Base-by-base conservation (phyloP, 345 rosid genomes). In the Turnera subulata region DNA sequence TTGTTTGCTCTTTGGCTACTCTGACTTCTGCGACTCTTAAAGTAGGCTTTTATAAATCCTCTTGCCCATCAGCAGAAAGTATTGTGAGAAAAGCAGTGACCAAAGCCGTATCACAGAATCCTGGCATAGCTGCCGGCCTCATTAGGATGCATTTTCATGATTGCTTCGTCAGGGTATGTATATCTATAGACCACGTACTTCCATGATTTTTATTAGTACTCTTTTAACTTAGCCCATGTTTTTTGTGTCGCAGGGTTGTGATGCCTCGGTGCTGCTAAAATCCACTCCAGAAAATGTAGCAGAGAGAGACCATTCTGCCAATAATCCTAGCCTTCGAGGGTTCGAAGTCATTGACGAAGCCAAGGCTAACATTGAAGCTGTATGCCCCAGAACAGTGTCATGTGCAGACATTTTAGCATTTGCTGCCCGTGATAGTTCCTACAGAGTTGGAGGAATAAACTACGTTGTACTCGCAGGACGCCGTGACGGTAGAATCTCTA, bases 211-310 rank as follows among this genome's bases (percentile, higher is more conserved):
- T n/a, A n/a, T n/a, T n/a, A n/a, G n/a, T n/a, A n/a, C n/a, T n/a
- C n/a, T n/a, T n/a, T n/a, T 20, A 15, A 44, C 10, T 42, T 25
- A n/a, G n/a, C n/a, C n/a, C n/a, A n/a, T n/a, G n/a, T n/a, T n/a
- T n/a, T n/a, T n/a, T n/a, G n/a, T n/a, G n/a, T n/a, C n/a, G 49
- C 56, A 69, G 68, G 68, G 73, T 8, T 63, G 60, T n/a, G 73
- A 69, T 40, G 73, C 48, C 10, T 62, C 73, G 0, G 44, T 69
- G 46, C 73, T 69, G 20, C 38, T 62, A 6, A 51, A 62, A 4
- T 69, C 67, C 46, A 25, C 50, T 3, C 50, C 45, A 2, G 59
- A 46, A 11, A 57, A 45, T 38, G n/a, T n/a, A 18, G 53, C 68
- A 1, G 73, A 69, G 23, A 45, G 64, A 38, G 73, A 63, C 29